Percentiles rank a stretch among this genome's conserved stretches.
These are phyloP conservation scores for Vaccinium corymbosum DNA, from an alignment of 148 eudicot species.

Conservation along the genomic window DNA sequence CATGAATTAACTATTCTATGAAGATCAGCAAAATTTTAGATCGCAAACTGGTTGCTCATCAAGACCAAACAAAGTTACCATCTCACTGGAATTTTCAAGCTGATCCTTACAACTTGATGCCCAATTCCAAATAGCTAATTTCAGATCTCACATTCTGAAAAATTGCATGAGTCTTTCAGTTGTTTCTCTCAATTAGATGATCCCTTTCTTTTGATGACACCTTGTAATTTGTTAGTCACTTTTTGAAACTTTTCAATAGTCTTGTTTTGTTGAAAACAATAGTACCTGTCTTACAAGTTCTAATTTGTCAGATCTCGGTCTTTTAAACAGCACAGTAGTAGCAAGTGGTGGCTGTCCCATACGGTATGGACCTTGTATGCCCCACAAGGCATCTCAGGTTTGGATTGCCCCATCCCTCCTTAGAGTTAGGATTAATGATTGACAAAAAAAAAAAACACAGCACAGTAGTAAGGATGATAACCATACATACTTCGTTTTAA, in stretches of 20 bases:
- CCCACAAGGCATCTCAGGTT: too few relatives aligned
- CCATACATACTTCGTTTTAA: neutral
- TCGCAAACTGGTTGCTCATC: neutral
- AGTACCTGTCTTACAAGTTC: neutral
- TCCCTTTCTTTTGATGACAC: neutral
- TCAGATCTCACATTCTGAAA: neutral
- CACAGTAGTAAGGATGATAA: neutral
- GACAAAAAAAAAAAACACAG: neutral
- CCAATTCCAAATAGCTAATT: neutral
- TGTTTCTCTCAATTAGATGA: neutral
- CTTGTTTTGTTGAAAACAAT: neutral
- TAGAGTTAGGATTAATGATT: too few relatives aligned
- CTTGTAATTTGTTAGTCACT: neutral
- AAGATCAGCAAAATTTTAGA: neutral
- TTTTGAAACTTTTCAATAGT: neutral
- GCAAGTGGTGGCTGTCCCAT: too few relatives aligned
- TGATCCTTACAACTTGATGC: conserved; percentile 2
- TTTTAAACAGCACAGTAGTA: neutral
- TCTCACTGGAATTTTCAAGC: neutral
- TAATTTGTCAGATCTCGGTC: neutral
- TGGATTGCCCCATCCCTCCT: too few relatives aligned
- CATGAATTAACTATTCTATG: neutral
- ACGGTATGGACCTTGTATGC: too few relatives aligned
- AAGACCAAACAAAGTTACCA: neutral
- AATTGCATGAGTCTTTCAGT: neutral